Evolutionary conservation across 148 eudicot genomes (phyloP), one percentile per base, ranked within the genome.

Genomic region (Vaccinium macrocarpon): DNA sequence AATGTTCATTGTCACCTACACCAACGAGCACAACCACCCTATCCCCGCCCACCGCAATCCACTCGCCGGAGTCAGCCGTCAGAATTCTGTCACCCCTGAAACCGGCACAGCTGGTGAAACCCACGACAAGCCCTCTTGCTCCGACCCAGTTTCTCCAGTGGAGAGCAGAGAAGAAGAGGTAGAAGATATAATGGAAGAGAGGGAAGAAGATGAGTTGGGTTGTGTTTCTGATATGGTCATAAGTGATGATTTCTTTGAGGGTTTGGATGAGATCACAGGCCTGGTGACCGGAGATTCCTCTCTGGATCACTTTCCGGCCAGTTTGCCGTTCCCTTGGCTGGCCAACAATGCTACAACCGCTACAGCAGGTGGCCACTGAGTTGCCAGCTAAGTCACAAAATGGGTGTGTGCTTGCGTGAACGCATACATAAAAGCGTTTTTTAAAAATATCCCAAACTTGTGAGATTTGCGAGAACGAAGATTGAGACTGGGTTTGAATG

Each of bases 1-100:
- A 82, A 94, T 91, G 97, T 96, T 96, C 91, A 92, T 96, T 16
- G 91, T 96, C 32, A 94, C 99, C 53, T 96, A 94, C 91, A 96
- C 97, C 23, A 90, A 87, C 9, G 99, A 96, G 55, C 99, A 96
- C 91, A 93, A 91, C 86, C 99, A 94, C 87, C 95, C 94, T 2
- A 90, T 94, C 88, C 99, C 99, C 5, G 88, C 94, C 21, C 95
- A 94, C 90, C 88, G 97, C 66, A 93, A 93, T 85, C 90, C 98
- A 1, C 92, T 94, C 88, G 94, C 99, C 87, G 99, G 97, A 42
- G 89, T 92, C 80, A 91, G 94, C 78, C 98, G 99, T 25, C 91
- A 88, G 76, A 94, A 94, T 87, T 78, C 89, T 4, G 82, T 79
- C 51, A 29, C 88, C 48, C 38, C 83, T 18, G 81, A 59, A 56